A percentile compares a stretch with the other conserved stretches of the same genome.
phyloP scores from a whole-genome alignment of 1,139 yeast species.

The Saccharomycopsis crataegensis region DNA sequence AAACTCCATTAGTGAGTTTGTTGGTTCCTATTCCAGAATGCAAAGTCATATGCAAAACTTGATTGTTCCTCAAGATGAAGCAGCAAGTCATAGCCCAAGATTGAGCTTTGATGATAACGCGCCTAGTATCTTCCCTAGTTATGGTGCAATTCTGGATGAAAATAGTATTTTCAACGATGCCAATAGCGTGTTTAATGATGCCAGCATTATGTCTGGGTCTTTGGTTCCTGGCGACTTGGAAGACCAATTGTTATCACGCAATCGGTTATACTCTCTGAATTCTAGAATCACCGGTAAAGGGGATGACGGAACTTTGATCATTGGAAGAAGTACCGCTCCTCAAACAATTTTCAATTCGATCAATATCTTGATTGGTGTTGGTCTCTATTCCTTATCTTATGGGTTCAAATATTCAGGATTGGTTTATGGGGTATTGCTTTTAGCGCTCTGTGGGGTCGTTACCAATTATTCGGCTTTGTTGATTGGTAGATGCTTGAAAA shows the following conservation, averaged over 20 bases:
- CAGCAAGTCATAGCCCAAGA: not conserved
- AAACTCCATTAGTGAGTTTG: slow-evolving; percentile 19
- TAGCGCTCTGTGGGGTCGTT: slow-evolving; percentile 49
- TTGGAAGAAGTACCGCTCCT: slow-evolving; percentile 80
- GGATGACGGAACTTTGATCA: slow-evolving; percentile 64
- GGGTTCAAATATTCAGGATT: slow-evolving; percentile 80
- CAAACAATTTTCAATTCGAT: slow-evolving; percentile 87
- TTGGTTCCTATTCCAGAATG: slow-evolving; percentile 14
- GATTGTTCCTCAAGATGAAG: slow-evolving; percentile 14
- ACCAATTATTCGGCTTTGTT: slow-evolving; percentile 67
- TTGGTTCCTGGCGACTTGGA: not conserved
- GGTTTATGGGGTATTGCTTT: slow-evolving; percentile 52
- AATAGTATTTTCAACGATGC: slow-evolving; percentile 12
- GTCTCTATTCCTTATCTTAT: slow-evolving; percentile 74
- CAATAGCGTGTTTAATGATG: not conserved
- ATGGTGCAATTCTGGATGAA: slow-evolving; percentile 4
- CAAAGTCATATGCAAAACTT: slow-evolving; percentile 15
- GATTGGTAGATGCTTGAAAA: slow-evolving; percentile 59
- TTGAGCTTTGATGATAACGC: slow-evolving; percentile 8
- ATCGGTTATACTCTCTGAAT: slow-evolving; percentile 11
- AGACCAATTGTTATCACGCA: slow-evolving; percentile 6
- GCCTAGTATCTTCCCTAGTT: not conserved
- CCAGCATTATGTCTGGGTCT: not conserved
- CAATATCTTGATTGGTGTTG: slow-evolving; percentile 81
- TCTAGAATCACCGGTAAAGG: slow-evolving; percentile 41